Evolutionary conservation across 2,329 filamentous ascomycete species (phyloP).

Genomic region (Fusarium incarnatum): DNA sequence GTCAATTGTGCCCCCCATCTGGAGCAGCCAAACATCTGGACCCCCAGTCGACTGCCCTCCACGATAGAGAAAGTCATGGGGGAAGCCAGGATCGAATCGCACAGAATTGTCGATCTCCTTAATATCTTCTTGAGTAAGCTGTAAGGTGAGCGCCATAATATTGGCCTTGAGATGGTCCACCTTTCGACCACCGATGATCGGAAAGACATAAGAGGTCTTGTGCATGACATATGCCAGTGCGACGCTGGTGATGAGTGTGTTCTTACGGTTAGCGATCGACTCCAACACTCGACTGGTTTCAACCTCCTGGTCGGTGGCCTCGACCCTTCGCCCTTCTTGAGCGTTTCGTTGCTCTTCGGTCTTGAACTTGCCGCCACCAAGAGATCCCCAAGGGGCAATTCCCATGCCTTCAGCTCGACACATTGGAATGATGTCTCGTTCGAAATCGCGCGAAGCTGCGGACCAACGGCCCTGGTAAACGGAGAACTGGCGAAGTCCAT

Average conservation of each 20-base stretch:
- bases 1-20: constrained; percentile 62
- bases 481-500: constrained; percentile 76
- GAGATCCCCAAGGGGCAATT: constrained; percentile 69
- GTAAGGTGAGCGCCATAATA: constrained; percentile 73
- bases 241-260: constrained; percentile 59
- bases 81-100: constrained; percentile 75
- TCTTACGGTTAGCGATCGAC: constrained; percentile 61
- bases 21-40: constrained; percentile 58
- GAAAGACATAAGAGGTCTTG: constrained; percentile 79
- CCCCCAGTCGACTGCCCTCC: constrained; percentile 52
- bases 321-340: constrained; percentile 52
- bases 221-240: constrained; percentile 80
- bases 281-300: constrained; percentile 60
- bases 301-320: constrained; percentile 65
- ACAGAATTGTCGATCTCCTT: constrained; percentile 72
- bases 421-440: constrained; percentile 60
- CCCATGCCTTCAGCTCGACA: constrained; percentile 60
- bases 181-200: constrained; percentile 77
- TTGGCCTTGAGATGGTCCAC: constrained; percentile 76
- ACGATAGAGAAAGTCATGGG: constrained; percentile 67
- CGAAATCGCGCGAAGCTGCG: constrained; percentile 54
- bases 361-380: constrained; percentile 63
- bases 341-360: constrained; percentile 51
- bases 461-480: constrained; percentile 60
- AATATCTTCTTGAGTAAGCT: constrained; percentile 71